A percentile compares a stretch with the other conserved stretches of the same genome.
These are phyloP conservation scores for Penicillium vulpinum DNA, from an alignment of 2,329 filamentous ascomycete species.

Conservation along the genomic window DNA sequence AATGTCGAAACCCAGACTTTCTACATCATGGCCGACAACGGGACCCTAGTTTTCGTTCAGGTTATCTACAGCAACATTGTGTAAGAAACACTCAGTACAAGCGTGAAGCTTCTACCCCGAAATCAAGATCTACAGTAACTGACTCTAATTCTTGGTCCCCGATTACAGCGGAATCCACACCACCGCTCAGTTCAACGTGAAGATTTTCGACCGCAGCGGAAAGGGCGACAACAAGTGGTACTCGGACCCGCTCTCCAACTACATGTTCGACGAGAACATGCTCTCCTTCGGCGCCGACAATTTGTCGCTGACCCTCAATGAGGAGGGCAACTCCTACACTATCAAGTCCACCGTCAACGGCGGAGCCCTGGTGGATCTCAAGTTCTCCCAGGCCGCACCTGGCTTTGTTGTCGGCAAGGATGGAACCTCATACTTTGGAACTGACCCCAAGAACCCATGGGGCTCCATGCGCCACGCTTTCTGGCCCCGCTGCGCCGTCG, in stretches of 20 bases:
- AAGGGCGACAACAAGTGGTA: slow-evolving; percentile 79
- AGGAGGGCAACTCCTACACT: slow-evolving; percentile 77
- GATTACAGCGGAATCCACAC: slow-evolving; percentile 74
- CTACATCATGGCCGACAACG: slow-evolving; percentile 80
- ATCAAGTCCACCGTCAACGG: slow-evolving; percentile 89
- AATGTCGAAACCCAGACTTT: slow-evolving; percentile 94
- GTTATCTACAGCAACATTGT: slow-evolving; percentile 97
- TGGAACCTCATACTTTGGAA: slow-evolving; percentile 82
- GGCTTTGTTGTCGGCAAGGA: slow-evolving; percentile 84
- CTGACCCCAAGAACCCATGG: slow-evolving; percentile 83
- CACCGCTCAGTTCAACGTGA: slow-evolving; percentile 91
- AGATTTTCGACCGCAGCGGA: slow-evolving; percentile 77
- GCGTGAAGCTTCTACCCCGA: background rate
- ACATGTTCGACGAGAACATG: slow-evolving; percentile 81
- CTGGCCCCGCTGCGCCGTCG: slow-evolving; percentile 82
- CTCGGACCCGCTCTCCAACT: slow-evolving; percentile 74
- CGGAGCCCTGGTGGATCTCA: slow-evolving; percentile 80
- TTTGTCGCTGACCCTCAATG: slow-evolving; percentile 79
- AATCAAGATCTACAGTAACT: slow-evolving; percentile 1
- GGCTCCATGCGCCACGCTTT: slow-evolving; percentile 89
- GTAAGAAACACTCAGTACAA: slow-evolving; percentile 56
- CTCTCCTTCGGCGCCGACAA: slow-evolving; percentile 82
- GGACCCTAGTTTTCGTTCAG: slow-evolving; percentile 76
- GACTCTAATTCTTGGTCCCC: slow-evolving; percentile 10
- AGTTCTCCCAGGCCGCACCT: slow-evolving; percentile 71